Evolutionary conservation across 2,329 filamentous ascomycete genomes (phyloP).

Genomic region (Pseudonectria foliicola): DNA sequence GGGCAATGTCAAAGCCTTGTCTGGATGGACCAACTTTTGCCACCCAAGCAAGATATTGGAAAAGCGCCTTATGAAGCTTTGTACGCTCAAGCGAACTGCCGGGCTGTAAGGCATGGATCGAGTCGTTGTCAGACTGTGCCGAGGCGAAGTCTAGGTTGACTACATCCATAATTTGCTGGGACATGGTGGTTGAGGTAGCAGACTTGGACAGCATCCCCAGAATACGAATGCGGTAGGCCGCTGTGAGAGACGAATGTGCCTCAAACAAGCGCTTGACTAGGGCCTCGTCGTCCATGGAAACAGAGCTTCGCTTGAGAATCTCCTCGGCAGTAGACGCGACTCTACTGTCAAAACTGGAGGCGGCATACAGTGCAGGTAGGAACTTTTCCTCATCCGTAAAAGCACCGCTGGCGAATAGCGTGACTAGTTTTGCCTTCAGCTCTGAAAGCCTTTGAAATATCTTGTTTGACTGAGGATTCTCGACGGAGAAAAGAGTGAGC

Average conservation of each 20-base stretch:
- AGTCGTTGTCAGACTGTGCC: constrained; percentile 1
- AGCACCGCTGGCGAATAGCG: constrained; percentile 73
- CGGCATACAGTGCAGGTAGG: constrained; percentile 74
- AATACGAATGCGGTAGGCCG: constrained; percentile 70
- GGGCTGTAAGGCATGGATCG: constrained; percentile 19
- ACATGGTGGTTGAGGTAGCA: constrained; percentile 61
- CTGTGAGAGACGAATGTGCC: constrained; percentile 66
- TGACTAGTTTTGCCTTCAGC: constrained; percentile 52
- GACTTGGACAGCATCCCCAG: constrained; percentile 73
- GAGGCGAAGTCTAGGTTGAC: constrained; percentile 59
- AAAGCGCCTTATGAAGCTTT: constrained; percentile 75
- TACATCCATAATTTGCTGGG: constrained; percentile 58
- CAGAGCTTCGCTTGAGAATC: constrained; percentile 70
- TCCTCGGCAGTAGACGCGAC: constrained; percentile 84
- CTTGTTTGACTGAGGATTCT: constrained; percentile 57
- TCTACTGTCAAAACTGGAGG: constrained; percentile 72
- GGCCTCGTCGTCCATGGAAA: constrained; percentile 62
- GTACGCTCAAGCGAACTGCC: constrained; percentile 63
- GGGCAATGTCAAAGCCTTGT: constrained; percentile 58
- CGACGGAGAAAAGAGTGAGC: constrained; percentile 23
- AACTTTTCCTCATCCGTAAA: constrained; percentile 82
- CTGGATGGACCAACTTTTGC: constrained; percentile 60
- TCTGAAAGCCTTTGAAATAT: constrained; percentile 31
- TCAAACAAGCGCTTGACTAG: constrained; percentile 62
- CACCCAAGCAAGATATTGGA: constrained; percentile 82